Base-by-base conservation (phyloP, 306 rosid genomes). In the Malus fusca region DNA sequence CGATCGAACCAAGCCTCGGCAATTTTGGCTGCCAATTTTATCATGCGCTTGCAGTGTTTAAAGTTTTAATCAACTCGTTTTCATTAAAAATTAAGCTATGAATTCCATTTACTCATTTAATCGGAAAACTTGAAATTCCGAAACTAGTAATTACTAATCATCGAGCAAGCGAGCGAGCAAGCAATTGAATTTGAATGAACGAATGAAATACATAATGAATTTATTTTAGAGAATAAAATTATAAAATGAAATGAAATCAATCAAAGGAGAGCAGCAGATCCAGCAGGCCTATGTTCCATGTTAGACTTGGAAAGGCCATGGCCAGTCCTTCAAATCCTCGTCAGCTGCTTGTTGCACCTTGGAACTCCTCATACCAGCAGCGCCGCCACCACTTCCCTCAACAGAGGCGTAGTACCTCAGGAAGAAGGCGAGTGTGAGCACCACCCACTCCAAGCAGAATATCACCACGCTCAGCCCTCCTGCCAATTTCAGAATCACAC, bases 381-480 rank as follows among this genome's bases (percentile, higher is more conserved):
- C 33, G 55, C 82, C 44, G 6, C 53, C 52, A 22, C 62, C 55
- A 18, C 78, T 61, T 15, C 78, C 88, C 53, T 91, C 88, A 56
- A 88, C 90, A 43, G 74, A 86, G 26, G 89, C 88, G 64, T 90
- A 90, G 59, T 91, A 91, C 86, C 88, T 93, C 79, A 93, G 84
- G 90, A 88, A 90, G 37, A 91, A 91, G 0, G 98, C 97, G 4
- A 93, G 90, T 0, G 88, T 85, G 80, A 93, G 40, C 37, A 93
- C 97, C 61, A 88, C 87, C 98, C 98, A 93, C 69, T 93, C 98
- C 84, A 91, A 71, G 86, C 82, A 91, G 30, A 93, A 93, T 72
- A 93, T 91, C 89, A 91, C 15, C 21, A 87, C 76, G 6, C 92
- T 77, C 30, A 93, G 65, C 40, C 98, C 98, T 6, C 98, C 98